Evolutionary conservation across 768 basidiomycete species (phyloP).

Genomic region (Lactarius vividus): DNA sequence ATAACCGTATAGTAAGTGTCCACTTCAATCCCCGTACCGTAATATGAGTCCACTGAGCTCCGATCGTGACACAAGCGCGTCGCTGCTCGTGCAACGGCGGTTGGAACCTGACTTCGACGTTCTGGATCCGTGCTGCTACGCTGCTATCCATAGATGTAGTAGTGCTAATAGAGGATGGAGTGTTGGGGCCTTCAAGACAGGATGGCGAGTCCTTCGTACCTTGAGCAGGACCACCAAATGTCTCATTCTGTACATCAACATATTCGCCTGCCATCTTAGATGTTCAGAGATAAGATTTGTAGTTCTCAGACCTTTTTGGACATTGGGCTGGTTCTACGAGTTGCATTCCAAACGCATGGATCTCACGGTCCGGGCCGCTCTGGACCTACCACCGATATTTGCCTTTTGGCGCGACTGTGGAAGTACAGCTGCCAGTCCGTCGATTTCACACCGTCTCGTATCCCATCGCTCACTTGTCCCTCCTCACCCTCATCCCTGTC

Average conservation of each 20-base stretch:
- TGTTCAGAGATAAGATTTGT: constrained; percentile 1
- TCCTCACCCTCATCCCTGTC: too few species aligned
- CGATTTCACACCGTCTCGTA: too few species aligned
- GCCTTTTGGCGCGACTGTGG: too few species aligned
- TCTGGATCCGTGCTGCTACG: not conserved
- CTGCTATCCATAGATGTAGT: constrained; percentile 7
- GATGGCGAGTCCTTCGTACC: constrained; percentile 10
- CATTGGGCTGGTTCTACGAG: not conserved
- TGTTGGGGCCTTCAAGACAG: not conserved
- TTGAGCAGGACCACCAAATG: not conserved
- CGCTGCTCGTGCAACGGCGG: constrained; percentile 69
- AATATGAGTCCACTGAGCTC: too few species aligned
- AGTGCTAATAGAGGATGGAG: not conserved
- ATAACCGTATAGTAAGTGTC: too few species aligned
- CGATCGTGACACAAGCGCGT: too few species aligned
- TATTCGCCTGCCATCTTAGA: not conserved
- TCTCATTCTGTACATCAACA: constrained; percentile 9
- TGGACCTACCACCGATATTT: too few species aligned
- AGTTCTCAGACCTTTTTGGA: not conserved
- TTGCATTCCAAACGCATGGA: too few species aligned
- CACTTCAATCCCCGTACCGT: too few species aligned
- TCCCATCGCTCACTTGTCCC: too few species aligned
- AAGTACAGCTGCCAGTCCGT: too few species aligned
- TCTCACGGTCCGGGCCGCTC: too few species aligned
- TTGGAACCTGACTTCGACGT: constrained; percentile 52